Percentiles rank a stretch among this genome's conserved stretches.
Conservation (phyloP, 2,329 filamentous ascomycete genomes). For the Colletotrichum salicis region DNA sequence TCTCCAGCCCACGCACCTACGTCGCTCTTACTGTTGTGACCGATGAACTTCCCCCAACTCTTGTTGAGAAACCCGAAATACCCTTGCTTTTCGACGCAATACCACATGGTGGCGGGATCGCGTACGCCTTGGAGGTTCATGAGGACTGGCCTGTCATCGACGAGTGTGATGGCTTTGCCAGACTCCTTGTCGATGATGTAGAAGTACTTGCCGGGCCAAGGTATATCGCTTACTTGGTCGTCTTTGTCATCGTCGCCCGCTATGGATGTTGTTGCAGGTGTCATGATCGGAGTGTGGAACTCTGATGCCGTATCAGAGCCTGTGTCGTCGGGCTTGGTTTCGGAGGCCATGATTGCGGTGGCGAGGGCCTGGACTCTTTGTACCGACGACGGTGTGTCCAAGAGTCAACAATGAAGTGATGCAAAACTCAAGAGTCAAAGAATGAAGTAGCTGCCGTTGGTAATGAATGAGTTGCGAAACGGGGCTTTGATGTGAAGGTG, state of each 20-base stretch:
- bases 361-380: too few species aligned
- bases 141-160: neutral
- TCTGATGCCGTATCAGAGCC: neutral
- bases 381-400: too few species aligned
- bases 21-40: constrained; percentile 41
- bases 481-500: neutral
- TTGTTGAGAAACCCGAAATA: constrained; percentile 52
- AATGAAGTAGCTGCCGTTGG: too few species aligned
- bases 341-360: neutral
- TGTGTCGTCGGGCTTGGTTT: neutral
- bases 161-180: constrained; percentile 27
- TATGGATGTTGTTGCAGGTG: neutral
- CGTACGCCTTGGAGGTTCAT: neutral
- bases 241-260: neutral
- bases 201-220: constrained; percentile 36
- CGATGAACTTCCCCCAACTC: constrained; percentile 46
- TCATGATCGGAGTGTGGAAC: neutral
- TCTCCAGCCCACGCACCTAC: neutral
- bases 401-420: neutral
- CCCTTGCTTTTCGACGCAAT: constrained; percentile 48
- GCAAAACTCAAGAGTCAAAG: too few species aligned
- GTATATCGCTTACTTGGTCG: constrained; percentile 21
- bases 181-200: constrained; percentile 35
- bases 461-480: too few species aligned
- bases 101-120: constrained; percentile 40